Percentiles rank a stretch among this genome's conserved stretches.
phyloP scores from a whole-genome alignment of 2,329 filamentous ascomycete species.

The Pseudogymnoascus sp. region DNA sequence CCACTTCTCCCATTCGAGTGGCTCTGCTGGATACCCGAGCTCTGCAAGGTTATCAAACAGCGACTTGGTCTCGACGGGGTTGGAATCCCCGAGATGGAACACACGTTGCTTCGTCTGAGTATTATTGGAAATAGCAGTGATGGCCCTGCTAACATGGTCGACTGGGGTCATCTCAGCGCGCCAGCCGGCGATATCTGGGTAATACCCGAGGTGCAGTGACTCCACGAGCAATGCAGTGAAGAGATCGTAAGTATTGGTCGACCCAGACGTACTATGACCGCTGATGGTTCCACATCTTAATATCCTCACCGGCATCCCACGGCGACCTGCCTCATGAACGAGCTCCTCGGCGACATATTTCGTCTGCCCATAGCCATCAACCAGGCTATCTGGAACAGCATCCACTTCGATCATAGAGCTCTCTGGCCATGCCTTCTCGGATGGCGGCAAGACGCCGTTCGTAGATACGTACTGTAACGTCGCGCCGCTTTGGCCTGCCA shows the following conservation, averaged over 20 bases:
- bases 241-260: conserved; percentile 71
- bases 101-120: conserved; percentile 53
- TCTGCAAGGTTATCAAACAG: conserved; percentile 57
- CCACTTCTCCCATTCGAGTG: conserved; percentile 65
- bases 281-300: conserved; percentile 70
- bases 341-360: conserved; percentile 77
- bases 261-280: conserved; percentile 65
- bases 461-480: conserved; percentile 74
- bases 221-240: conserved; percentile 70
- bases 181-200: conserved; percentile 66
- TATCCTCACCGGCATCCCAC: conserved; percentile 62
- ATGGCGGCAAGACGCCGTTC: conserved; percentile 69
- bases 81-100: conserved; percentile 68
- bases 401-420: conserved; percentile 58
- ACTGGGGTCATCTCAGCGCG: conserved; percentile 77
- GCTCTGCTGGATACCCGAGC: conserved; percentile 63
- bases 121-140: conserved; percentile 61
- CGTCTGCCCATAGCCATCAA: conserved; percentile 69
- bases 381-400: conserved; percentile 59
- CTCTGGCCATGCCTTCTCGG: conserved; percentile 62
- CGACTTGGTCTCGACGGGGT: conserved; percentile 55
- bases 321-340: conserved; percentile 57
- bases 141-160: conserved; percentile 69
- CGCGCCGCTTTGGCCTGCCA: conserved; percentile 58
- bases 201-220: conserved; percentile 63